Conservation (phyloP, 108 stramenopile species). For the Cyclotella sp. region DNA sequence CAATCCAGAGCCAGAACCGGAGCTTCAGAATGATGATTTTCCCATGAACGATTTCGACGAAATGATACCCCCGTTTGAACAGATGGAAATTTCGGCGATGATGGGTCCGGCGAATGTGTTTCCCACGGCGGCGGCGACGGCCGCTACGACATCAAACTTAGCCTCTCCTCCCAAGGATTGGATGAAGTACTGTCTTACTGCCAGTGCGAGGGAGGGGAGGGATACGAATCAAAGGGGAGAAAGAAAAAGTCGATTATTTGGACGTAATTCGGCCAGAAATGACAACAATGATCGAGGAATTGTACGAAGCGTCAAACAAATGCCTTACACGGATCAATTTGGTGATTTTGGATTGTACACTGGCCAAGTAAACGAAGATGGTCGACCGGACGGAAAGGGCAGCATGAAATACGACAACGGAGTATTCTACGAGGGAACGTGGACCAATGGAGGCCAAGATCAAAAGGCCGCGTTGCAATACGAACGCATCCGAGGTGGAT, state of each 20-base stretch:
- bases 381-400: slow-evolving; percentile 19
- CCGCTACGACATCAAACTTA: background rate
- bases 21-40: slow-evolving; percentile 5
- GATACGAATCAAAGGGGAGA: background rate
- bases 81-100: slow-evolving; percentile 5
- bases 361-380: slow-evolving; percentile 26
- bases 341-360: slow-evolving; percentile 24
- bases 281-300: slow-evolving; percentile 10
- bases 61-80: slow-evolving; percentile 10
- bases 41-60: background rate
- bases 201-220: slow-evolving; percentile 1
- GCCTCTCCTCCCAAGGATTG: slow-evolving; percentile 7
- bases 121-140: background rate
- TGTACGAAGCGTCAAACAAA: slow-evolving; percentile 24
- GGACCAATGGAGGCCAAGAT: slow-evolving; percentile 22
- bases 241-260: slow-evolving; percentile 2
- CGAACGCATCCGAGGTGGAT: slow-evolving; percentile 15
- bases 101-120: background rate
- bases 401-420: slow-evolving; percentile 29
- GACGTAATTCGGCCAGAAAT: slow-evolving; percentile 6
- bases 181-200: slow-evolving; percentile 8
- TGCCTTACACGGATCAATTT: slow-evolving; percentile 44
- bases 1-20: slow-evolving; percentile 13
- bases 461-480: slow-evolving; percentile 20
- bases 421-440: slow-evolving; percentile 24